Conservation (phyloP, 306 rosid genomes). For the Cucurbita moschata region DNA sequence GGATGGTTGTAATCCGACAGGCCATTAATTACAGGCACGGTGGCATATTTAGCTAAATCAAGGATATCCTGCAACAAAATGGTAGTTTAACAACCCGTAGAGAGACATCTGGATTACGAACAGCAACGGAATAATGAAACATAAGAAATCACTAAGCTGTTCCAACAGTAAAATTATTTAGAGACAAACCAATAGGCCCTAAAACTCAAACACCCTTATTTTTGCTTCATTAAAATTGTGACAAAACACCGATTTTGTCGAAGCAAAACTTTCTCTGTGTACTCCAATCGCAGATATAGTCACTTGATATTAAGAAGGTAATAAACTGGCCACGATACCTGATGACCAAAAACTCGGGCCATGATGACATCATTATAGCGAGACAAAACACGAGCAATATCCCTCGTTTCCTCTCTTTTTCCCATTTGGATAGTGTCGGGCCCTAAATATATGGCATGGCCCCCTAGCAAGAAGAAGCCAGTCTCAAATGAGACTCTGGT, state of each 20-base stretch:
- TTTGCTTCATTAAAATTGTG: background rate
- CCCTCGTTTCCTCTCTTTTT: conserved; percentile 93
- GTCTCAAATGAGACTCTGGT: conserved; percentile 91
- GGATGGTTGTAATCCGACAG: conserved; percentile 98
- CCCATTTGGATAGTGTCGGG: conserved; percentile 97
- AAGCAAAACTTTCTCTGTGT: background rate
- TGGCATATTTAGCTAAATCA: conserved; percentile 70
- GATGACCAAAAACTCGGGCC: conserved; percentile 96
- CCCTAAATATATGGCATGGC: conserved; percentile 85
- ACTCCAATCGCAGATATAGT: background rate
- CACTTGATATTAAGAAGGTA: background rate
- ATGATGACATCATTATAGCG: conserved; percentile 74
- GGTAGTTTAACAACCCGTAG: background rate
- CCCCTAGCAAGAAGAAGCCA: conserved; percentile 74
- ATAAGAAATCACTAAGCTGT: too few species aligned
- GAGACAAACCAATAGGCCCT: background rate
- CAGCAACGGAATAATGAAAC: background rate
- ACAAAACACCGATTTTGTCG: background rate
- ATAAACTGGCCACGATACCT: conserved; percentile 66
- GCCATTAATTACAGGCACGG: conserved; percentile 87
- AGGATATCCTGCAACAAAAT: conserved; percentile 58
- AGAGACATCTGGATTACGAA: background rate
- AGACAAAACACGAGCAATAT: conserved; percentile 78
- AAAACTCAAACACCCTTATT: background rate
- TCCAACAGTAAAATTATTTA: too few species aligned